Base-by-base conservation (phyloP, 192 early-diverging fungal species). In the Diversispora eburnea region DNA sequence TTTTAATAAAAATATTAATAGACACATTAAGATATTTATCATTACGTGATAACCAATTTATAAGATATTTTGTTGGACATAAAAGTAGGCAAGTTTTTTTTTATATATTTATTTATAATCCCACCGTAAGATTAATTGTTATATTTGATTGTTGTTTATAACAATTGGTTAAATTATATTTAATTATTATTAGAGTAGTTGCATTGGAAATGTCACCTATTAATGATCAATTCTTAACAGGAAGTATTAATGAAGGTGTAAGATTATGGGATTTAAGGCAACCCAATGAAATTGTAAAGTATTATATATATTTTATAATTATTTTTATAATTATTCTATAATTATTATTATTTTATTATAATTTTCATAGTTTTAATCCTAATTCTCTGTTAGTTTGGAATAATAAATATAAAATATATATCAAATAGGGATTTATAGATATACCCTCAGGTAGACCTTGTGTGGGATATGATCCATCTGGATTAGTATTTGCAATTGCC, bases 11-110 rank as follows among this genome's bases (percentile, higher is more conserved):
- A 22, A 12, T 58, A 10, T 6, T n/a, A 45, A 3, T 82, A 93
- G 95, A 98, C 78, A 91, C 91, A 0, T 89, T 99, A 46, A 82
- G 97, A 72, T 99, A 98, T 77, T 81, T 98, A 54, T 97, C 94
- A 20, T 79, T 93, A n/a, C 92, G 96, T 71, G 94, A 96, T 46
- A 99, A 99, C 81, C 90, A 91, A 80, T 99, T 91, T 74, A 84
- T 99, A 45, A 81, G 90, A 43, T 99, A 99, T 78, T 99, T 99
- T 83, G 82, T 82, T 33, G 97, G 94, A 3, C 97, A 99, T 75
- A 84, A 77, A 48, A 83, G 79, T 61, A 84, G 79, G 90, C 90
- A 83, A 48, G 76, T 17, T 33, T 33, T 33, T 33, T 33, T 33
- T 33, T 33, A 33, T 33, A 1, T 33, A 33, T 33, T 33, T n/a